Evolutionary conservation across 768 basidiomycete genomes (phyloP).

Genomic region (Hortiboletus campestris): DNA sequence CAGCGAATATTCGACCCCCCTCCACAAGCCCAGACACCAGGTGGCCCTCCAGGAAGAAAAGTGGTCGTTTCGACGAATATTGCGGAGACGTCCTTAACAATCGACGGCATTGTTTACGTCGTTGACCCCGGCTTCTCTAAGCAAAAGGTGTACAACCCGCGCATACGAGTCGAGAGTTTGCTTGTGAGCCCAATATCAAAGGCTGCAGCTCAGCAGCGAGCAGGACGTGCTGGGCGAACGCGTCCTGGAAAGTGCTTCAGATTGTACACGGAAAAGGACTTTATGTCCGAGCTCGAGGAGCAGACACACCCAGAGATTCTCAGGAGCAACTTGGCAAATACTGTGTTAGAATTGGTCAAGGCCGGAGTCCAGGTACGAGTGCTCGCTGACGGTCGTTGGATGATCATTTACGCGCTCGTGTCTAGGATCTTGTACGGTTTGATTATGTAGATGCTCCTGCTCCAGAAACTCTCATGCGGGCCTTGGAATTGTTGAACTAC

Average conservation of each 20-base stretch:
- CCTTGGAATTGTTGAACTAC: constrained; percentile 90
- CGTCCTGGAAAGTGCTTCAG: constrained; percentile 97
- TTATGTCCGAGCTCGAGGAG: constrained; percentile 92
- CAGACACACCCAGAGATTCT: constrained; percentile 98
- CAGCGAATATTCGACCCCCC: constrained; percentile 95
- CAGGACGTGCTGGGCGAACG: constrained; percentile 95
- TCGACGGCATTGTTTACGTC: constrained; percentile 99
- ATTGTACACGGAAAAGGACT: constrained; percentile 95
- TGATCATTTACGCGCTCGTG: neutral
- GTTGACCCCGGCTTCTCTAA: constrained; percentile 98
- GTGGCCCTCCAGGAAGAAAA: constrained; percentile 86
- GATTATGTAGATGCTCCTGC: constrained; percentile 93
- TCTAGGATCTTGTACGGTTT: constrained; percentile 75
- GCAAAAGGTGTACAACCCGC: constrained; percentile 97
- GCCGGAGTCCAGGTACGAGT: constrained; percentile 75
- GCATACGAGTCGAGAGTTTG: constrained; percentile 92
- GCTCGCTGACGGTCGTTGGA: neutral
- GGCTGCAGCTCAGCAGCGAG: constrained; percentile 92
- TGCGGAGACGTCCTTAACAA: constrained; percentile 95
- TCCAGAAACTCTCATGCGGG: constrained; percentile 96
- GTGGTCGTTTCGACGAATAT: constrained; percentile 96
- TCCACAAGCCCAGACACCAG: constrained; percentile 57
- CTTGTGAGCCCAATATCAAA: constrained; percentile 95
- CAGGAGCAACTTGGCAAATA: constrained; percentile 89
- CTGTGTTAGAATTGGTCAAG: constrained; percentile 91